Percentiles rank a stretch among this genome's conserved stretches.
Conservation (phyloP, 1,284 basidiomycete genomes). For the Moesziomyces aphidis region DNA sequence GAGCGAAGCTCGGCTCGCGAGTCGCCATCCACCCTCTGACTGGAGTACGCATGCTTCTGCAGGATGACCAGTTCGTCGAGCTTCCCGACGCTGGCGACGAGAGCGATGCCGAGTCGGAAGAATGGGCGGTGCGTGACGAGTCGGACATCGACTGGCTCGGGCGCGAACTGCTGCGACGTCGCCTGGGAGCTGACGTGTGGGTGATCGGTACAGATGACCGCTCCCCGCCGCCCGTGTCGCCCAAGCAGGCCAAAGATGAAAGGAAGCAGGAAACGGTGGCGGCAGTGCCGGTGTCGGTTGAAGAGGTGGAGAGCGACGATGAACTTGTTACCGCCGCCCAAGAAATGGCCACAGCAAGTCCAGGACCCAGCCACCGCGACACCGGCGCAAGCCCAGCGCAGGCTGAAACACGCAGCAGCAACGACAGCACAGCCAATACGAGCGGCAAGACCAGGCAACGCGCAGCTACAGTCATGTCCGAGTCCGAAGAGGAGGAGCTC, state of each 20-base stretch:
- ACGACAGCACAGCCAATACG: neutral
- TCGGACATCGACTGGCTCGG: conserved; percentile 57
- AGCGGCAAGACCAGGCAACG: conserved; percentile 7
- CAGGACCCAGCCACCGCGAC: no score
- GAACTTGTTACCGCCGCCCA: conserved; percentile 1
- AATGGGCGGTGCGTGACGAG: conserved; percentile 42
- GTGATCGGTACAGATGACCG: conserved; percentile 40
- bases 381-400: neutral
- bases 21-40: conserved; percentile 39
- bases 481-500: conserved; percentile 40
- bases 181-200: conserved; percentile 41
- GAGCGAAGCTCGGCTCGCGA: neutral
- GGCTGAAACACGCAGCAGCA: neutral
- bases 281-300: conserved; percentile 13
- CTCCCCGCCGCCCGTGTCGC: neutral
- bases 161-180: conserved; percentile 39
- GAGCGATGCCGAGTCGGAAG: conserved; percentile 13
- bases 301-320: conserved; percentile 31
- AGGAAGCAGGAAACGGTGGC: neutral
- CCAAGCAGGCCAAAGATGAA: neutral
- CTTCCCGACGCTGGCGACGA: neutral
- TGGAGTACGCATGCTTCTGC: conserved; percentile 26
- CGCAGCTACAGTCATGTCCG: conserved; percentile 42
- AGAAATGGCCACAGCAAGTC: no score
- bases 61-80: conserved; percentile 2